phyloP scores from a whole-genome alignment of 495 filamentous ascomycete species.

The Parmelia sp. region DNA sequence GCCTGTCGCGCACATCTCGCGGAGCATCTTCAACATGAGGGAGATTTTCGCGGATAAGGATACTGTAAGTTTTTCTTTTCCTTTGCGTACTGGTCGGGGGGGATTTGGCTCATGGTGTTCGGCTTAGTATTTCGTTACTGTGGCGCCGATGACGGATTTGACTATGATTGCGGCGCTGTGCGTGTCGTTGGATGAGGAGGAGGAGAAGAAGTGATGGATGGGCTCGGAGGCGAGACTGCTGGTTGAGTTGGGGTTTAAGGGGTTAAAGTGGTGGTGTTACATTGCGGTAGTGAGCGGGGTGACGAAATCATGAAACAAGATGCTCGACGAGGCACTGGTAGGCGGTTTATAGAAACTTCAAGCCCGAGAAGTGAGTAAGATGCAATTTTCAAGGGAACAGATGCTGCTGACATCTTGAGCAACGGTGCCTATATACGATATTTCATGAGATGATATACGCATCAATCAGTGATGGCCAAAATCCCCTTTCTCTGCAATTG shows the following conservation, averaged over 20 bases:
- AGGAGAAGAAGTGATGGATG: slow-evolving; percentile 43
- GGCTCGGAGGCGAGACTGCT: background rate
- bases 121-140: slow-evolving; percentile 44
- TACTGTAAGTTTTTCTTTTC: slow-evolving; percentile 28
- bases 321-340: background rate
- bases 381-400: background rate
- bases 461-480: background rate
- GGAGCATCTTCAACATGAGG: slow-evolving; percentile 47
- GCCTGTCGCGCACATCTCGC: slow-evolving; percentile 48
- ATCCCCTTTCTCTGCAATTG: slow-evolving; percentile 41
- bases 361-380: background rate
- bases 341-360: background rate
- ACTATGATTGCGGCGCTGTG: slow-evolving; percentile 54
- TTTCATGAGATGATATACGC: background rate
- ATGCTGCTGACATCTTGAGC: background rate
- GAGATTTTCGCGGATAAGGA: slow-evolving; percentile 52
- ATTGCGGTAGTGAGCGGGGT: background rate
- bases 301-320: background rate
- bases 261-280: background rate
- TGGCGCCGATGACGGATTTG: slow-evolving; percentile 56
- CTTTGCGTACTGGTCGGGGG: background rate
- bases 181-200: slow-evolving; percentile 58
- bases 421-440: background rate
- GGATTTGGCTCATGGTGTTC: background rate
- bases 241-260: background rate